Conservation (phyloP, 2,329 filamentous ascomycete genomes). For the Exophiala xenobiotica region DNA sequence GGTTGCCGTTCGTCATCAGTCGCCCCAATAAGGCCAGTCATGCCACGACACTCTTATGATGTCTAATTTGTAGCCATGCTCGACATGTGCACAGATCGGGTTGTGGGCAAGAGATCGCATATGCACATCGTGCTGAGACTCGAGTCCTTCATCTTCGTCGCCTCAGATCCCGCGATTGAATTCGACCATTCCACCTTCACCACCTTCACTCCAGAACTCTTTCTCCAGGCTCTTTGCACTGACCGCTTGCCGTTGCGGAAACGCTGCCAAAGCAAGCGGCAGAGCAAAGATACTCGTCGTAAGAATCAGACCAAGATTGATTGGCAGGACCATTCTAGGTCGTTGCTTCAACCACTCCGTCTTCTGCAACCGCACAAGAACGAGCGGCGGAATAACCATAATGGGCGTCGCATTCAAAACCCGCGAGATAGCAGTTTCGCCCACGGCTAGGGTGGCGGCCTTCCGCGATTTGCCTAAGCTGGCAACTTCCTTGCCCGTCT, state of each 20-base stretch:
- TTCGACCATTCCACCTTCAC: conserved; percentile 78
- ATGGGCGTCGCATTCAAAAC: conserved; percentile 94
- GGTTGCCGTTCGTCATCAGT: too few relatives aligned
- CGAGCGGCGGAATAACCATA: conserved; percentile 90
- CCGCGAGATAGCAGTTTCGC: conserved; percentile 85
- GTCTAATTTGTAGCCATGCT: too few relatives aligned
- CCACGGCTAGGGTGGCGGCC: conserved; percentile 84
- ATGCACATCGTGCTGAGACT: neutral
- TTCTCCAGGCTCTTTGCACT: conserved; percentile 73
- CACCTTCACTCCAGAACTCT: conserved; percentile 81
- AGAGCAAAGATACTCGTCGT: conserved; percentile 83
- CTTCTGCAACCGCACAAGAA: conserved; percentile 81
- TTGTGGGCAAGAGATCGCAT: too few relatives aligned
- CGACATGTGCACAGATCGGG: too few relatives aligned
- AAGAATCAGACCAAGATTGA: conserved; percentile 86
- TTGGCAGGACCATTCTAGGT: conserved; percentile 72
- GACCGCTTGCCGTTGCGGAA: conserved; percentile 86
- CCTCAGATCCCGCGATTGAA: conserved; percentile 89
- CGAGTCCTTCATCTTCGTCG: neutral
- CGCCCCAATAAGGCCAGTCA: too few relatives aligned
- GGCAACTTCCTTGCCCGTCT: conserved; percentile 63
- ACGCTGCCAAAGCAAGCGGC: conserved; percentile 84
- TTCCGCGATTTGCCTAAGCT: conserved; percentile 83
- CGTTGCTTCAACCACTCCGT: conserved; percentile 76
- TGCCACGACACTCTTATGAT: too few relatives aligned